These are phyloP conservation scores for Ceratobasidium sp. DNA, from an alignment of 1,284 basidiomycete species.

Conservation along the genomic window DNA sequence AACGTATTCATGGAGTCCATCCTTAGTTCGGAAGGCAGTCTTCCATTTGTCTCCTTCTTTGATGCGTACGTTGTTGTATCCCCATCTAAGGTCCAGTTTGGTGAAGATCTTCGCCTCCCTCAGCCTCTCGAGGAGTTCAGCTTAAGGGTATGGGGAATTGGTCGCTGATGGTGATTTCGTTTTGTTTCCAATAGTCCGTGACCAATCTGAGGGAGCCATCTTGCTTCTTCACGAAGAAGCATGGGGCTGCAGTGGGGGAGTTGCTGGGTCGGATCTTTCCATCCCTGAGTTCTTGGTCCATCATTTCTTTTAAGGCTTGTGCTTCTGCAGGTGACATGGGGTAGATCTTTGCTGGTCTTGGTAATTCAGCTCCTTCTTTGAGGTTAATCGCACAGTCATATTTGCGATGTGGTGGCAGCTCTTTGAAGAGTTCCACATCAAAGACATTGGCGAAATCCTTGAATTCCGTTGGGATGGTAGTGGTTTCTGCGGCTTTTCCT, in stretches of 20 bases:
- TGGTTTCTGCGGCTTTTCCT: not conserved
- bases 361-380: slow-evolving; percentile 16
- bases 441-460: slow-evolving; percentile 42
- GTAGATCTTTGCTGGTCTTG: not conserved
- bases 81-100: slow-evolving; percentile 24
- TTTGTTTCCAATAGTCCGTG: slow-evolving; percentile 23
- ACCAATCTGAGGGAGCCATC: slow-evolving; percentile 12
- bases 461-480: slow-evolving; percentile 36
- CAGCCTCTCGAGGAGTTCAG: slow-evolving; percentile 1
- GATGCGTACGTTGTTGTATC: slow-evolving; percentile 32
- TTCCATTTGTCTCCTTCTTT: not conserved
- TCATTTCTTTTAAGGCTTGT: slow-evolving; percentile 4
- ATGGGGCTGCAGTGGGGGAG: slow-evolving; percentile 37
- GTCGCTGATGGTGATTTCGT: slow-evolving; percentile 29
- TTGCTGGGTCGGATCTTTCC: slow-evolving; percentile 27
- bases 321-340: slow-evolving; percentile 31
- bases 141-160: slow-evolving; percentile 1
- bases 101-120: slow-evolving; percentile 12
- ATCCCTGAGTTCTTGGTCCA: slow-evolving; percentile 27
- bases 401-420: slow-evolving; percentile 38
- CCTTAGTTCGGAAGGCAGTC: not conserved
- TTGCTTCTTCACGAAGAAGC: slow-evolving; percentile 35
- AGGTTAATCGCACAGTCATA: slow-evolving; percentile 43
- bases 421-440: slow-evolving; percentile 26
- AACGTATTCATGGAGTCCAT: not conserved